Conservation (phyloP, 2,329 filamentous ascomycete species). For the Verticillium isaacii region DNA sequence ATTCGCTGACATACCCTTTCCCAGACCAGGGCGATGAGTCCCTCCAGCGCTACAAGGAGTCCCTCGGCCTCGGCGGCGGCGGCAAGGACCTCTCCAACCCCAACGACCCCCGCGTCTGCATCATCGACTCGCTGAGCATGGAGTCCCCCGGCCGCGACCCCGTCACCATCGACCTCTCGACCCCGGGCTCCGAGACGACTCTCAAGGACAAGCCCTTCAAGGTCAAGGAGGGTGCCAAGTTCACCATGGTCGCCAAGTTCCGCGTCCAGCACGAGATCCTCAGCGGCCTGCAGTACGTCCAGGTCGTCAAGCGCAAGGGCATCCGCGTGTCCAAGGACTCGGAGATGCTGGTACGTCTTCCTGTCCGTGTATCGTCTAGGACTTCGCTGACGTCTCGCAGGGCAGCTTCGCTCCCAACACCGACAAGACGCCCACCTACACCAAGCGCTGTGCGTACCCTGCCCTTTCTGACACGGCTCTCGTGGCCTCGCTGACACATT, state of each 20-base stretch:
- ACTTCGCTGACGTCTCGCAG: constrained; percentile 34
- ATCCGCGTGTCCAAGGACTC: constrained; percentile 87
- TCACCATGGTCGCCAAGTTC: constrained; percentile 92
- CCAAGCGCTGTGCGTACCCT: constrained; percentile 76
- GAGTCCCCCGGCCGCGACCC: constrained; percentile 77
- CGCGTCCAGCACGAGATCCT: constrained; percentile 96
- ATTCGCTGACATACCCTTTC: neutral
- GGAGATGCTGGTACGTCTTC: constrained; percentile 82
- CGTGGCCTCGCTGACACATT: constrained; percentile 6
- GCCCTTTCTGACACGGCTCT: neutral
- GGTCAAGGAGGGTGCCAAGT: constrained; percentile 92
- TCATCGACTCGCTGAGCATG: constrained; percentile 87
- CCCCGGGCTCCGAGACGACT: constrained; percentile 65
- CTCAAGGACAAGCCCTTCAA: constrained; percentile 93
- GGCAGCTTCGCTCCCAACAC: constrained; percentile 93
- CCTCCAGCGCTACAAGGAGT: constrained; percentile 95
- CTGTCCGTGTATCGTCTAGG: neutral
- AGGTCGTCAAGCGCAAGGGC: constrained; percentile 86
- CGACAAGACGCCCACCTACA: constrained; percentile 76
- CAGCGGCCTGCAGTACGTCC: constrained; percentile 91
- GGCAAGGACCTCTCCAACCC: constrained; percentile 69
- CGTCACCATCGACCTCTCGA: constrained; percentile 82
- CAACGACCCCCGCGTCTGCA: constrained; percentile 82
- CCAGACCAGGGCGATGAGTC: constrained; percentile 77
- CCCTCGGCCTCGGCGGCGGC: constrained; percentile 76